phyloP scores from a whole-genome alignment of 2,329 filamentous ascomycete genomes.

The Claviceps monticola region DNA sequence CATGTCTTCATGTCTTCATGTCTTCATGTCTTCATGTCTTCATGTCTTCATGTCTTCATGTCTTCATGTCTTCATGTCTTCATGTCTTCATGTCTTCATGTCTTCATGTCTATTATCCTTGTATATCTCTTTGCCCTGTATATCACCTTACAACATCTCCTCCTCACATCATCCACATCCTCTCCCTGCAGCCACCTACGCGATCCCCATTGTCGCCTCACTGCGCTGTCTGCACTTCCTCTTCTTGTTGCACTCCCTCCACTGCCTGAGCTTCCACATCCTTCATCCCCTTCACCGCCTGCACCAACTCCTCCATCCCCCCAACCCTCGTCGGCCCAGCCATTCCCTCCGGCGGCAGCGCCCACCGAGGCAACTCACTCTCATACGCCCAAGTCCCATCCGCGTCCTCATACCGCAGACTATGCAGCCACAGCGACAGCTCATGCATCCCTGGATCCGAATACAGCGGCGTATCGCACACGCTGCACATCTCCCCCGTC shows the following conservation, averaged over 20 bases:
- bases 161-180: no score
- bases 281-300: slow-evolving; percentile 26
- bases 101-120: neutral
- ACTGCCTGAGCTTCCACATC: neutral
- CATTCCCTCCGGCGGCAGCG: slow-evolving; percentile 60
- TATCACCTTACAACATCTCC: no score
- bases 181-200: neutral
- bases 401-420: slow-evolving; percentile 73
- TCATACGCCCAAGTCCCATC: slow-evolving; percentile 77
- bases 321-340: slow-evolving; percentile 59
- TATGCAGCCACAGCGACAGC: slow-evolving; percentile 86
- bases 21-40: neutral
- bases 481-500: slow-evolving; percentile 67
- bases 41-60: no score
- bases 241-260: neutral
- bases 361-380: slow-evolving; percentile 76
- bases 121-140: neutral
- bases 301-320: slow-evolving; percentile 43
- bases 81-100: neutral
- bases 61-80: neutral
- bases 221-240: neutral
- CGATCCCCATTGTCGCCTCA: no score
- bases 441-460: slow-evolving; percentile 86
- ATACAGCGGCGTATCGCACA: slow-evolving; percentile 81
- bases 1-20: neutral